Percentiles rank a stretch among this genome's conserved stretches.
Evolutionary conservation across 257 asterid genomes (phyloP).

Genomic region (Nicotiana obtusifolia): DNA sequence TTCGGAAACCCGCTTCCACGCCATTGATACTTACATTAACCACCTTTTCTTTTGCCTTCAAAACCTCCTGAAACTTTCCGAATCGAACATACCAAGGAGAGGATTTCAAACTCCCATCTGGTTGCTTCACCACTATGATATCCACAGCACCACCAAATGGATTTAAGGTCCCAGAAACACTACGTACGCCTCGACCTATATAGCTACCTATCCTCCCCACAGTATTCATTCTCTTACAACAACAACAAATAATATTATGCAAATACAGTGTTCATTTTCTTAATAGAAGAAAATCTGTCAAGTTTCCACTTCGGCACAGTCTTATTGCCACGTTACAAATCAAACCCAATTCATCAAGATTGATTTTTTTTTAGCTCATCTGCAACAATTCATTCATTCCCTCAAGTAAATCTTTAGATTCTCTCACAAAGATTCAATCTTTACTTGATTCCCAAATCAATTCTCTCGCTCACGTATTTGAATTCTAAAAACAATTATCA

Average conservation of each 20-base stretch:
- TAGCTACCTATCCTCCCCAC: constrained; percentile 69
- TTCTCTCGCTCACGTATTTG: not conserved
- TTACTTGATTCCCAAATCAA: not conserved
- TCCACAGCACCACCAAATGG: constrained; percentile 31
- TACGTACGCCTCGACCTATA: constrained; percentile 28
- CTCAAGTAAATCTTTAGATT: constrained; percentile 5
- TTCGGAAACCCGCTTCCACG: constrained; percentile 48
- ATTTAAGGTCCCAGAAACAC: constrained; percentile 29
- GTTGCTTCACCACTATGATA: constrained; percentile 24
- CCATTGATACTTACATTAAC: constrained; percentile 58
- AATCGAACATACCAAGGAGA: constrained; percentile 28
- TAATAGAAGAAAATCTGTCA: constrained; percentile 8
- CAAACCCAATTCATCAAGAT: constrained; percentile 13
- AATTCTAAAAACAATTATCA: not conserved
- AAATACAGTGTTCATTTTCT: not conserved
- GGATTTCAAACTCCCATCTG: constrained; percentile 22
- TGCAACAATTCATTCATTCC: not conserved
- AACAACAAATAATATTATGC: not conserved
- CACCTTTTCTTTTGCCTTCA: constrained; percentile 58
- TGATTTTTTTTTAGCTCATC: not conserved
- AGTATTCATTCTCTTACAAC: constrained; percentile 42
- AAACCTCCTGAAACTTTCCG: constrained; percentile 31
- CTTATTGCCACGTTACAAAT: constrained; percentile 15
- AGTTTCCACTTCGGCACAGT: constrained; percentile 14
- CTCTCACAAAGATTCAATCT: constrained; percentile 10